Evolutionary conservation across 1,284 basidiomycete species (phyloP).

Genomic region (Ganoderma boninense): DNA sequence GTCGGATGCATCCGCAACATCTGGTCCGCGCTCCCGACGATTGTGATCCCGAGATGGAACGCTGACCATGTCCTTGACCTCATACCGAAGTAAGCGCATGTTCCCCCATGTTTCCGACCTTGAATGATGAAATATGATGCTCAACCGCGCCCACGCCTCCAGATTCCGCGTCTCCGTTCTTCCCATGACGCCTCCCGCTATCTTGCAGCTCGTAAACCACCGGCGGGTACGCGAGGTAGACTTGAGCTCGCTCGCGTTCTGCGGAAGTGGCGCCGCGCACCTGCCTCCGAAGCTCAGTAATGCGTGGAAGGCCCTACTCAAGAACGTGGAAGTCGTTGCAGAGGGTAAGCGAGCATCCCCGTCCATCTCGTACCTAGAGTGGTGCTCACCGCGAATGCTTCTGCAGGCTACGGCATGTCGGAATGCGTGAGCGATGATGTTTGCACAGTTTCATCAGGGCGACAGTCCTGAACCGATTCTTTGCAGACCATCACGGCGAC

Average conservation of each 20-base stretch:
- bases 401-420: slow-evolving; percentile 78
- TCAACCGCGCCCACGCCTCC: background rate
- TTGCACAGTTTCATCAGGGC: background rate
- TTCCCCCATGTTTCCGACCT: background rate
- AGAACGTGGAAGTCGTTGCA: slow-evolving; percentile 44
- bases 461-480: background rate
- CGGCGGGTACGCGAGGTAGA: slow-evolving; percentile 58
- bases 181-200: slow-evolving; percentile 67
- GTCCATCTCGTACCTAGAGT: background rate
- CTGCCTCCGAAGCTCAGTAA: slow-evolving; percentile 62
- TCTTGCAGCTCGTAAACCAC: slow-evolving; percentile 71
- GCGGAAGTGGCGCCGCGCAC: slow-evolving; percentile 71
- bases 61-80: slow-evolving; percentile 50
- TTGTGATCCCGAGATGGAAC: slow-evolving; percentile 72
- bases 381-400: background rate
- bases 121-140: background rate
- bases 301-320: slow-evolving; percentile 50
- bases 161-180: slow-evolving; percentile 63
- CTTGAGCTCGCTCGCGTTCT: slow-evolving; percentile 56
- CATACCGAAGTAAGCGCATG: slow-evolving; percentile 53
- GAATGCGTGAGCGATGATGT: slow-evolving; percentile 61
- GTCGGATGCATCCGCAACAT: slow-evolving; percentile 54
- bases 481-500: slow-evolving; percentile 67
- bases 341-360: slow-evolving; percentile 54
- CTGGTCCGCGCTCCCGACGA: slow-evolving; percentile 52